Percentiles rank a stretch among this genome's conserved stretches.
phyloP scores from a whole-genome alignment of 1,139 yeast genomes.

The Diutina scorzettiae region DNA sequence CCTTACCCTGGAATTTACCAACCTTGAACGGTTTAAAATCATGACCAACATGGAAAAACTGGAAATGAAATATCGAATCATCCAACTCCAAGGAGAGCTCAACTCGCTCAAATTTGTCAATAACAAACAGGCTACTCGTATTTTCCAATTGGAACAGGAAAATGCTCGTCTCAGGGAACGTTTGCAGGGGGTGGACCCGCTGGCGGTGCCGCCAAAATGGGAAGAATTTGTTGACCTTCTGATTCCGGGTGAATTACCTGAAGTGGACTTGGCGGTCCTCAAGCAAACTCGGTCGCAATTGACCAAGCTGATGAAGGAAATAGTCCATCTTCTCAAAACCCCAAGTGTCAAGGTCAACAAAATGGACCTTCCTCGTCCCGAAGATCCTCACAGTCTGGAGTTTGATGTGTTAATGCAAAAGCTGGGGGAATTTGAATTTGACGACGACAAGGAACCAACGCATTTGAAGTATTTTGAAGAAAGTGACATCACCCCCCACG shows the following conservation, averaged over 20 bases:
- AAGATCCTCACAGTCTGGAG: neutral
- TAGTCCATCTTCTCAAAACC: conserved; percentile 26
- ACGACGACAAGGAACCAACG: neutral
- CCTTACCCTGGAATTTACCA: conserved; percentile 47
- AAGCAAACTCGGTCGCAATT: conserved; percentile 28
- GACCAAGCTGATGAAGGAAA: conserved; percentile 31
- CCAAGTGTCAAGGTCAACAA: conserved; percentile 15
- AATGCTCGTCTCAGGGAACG: conserved; percentile 5
- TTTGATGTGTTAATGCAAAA: conserved; percentile 1
- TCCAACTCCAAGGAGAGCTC: conserved; percentile 43
- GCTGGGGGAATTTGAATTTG: neutral
- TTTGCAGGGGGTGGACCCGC: neutral
- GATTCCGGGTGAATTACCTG: conserved; percentile 17
- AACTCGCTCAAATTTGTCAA: conserved; percentile 29
- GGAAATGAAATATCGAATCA: conserved; percentile 43
- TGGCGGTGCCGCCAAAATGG: neutral
- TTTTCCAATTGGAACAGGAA: conserved; percentile 18
- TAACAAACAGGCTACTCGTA: conserved; percentile 23
- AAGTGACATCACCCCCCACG: neutral
- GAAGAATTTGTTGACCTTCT: neutral
- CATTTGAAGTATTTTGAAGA: neutral
- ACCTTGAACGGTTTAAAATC: conserved; percentile 44
- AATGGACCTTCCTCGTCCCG: neutral
- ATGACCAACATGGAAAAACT: conserved; percentile 44
- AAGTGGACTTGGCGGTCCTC: conserved; percentile 27